Evolutionary conservation across 148 eudicot species (phyloP).

Genomic region (Vaccinium vitisidaea): DNA sequence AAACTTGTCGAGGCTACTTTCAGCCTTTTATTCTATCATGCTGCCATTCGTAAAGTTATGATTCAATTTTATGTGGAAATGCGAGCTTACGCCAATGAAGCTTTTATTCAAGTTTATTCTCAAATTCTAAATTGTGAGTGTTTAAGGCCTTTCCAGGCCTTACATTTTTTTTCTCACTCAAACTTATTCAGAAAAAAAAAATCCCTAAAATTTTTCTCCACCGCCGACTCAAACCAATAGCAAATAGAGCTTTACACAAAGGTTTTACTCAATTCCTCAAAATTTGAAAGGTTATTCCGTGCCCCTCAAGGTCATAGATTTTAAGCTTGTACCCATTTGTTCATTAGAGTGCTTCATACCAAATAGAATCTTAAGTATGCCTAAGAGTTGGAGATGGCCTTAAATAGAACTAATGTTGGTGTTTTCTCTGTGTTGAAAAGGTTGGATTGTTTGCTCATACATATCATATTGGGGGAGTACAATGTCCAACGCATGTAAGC

Average conservation of each 20-base stretch:
- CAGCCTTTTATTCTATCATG: neutral
- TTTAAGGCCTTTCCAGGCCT: neutral
- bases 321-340: neutral
- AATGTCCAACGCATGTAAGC: conserved; percentile 66
- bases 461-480: conserved; percentile 48
- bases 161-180: neutral
- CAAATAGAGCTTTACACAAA: neutral
- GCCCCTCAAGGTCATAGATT: neutral
- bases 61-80: too few species aligned
- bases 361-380: neutral
- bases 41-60: neutral
- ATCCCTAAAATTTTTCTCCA: neutral
- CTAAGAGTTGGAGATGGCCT: neutral
- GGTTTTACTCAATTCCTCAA: neutral
- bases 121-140: neutral
- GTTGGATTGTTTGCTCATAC: conserved; percentile 60
- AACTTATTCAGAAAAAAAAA: neutral
- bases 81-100: neutral
- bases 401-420: neutral
- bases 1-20: neutral
- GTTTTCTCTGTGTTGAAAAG: conserved; percentile 25
- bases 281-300: neutral
- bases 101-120: neutral
- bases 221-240: neutral
- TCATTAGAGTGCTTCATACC: neutral